Conservation (phyloP, 2,329 filamentous ascomycete species). For the Thermomyces lanuginosus region DNA sequence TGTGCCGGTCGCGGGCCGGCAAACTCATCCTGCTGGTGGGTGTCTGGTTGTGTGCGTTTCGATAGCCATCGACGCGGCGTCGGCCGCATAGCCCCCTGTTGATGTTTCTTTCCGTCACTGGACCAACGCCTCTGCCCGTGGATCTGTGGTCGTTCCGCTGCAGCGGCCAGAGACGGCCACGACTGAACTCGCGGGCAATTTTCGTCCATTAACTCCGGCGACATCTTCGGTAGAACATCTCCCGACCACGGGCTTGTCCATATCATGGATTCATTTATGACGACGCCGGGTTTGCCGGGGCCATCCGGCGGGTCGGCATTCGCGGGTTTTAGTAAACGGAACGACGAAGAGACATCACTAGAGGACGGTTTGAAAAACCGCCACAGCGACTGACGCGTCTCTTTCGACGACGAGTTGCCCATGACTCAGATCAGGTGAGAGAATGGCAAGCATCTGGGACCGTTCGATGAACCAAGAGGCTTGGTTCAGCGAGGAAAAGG, state of each 20-base stretch:
- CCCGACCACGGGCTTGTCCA: conserved; percentile 24
- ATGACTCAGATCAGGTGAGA: conserved; percentile 10
- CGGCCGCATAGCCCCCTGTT: no score
- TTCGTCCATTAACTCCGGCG: conserved; percentile 5
- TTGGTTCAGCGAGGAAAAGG: no score
- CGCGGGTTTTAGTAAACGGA: conserved; percentile 6
- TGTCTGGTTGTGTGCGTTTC: no score
- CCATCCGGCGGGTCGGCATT: conserved; percentile 6
- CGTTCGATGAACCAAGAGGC: no score
- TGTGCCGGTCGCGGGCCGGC: no score
- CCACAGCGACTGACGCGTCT: conserved; percentile 17
- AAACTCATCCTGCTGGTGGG: no score
- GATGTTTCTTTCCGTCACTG: conserved; percentile 4
- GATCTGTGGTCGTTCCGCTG: conserved; percentile 7
- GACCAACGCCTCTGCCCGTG: conserved; percentile 6
- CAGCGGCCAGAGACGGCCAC: no score
- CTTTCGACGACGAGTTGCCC: conserved; percentile 21
- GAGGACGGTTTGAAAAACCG: conserved; percentile 23
- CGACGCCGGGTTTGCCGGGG: conserved; percentile 4
- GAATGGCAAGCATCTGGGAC: background rate
- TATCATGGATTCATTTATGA: conserved; percentile 7
- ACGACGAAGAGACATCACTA: no score
- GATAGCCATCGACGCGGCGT: conserved; percentile 5
- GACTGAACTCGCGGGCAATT: conserved; percentile 10
- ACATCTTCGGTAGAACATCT: conserved; percentile 10